These are phyloP conservation scores for Metschnikowia baotianmanensis DNA, from an alignment of 805 yeast genomes.

Conservation along the genomic window DNA sequence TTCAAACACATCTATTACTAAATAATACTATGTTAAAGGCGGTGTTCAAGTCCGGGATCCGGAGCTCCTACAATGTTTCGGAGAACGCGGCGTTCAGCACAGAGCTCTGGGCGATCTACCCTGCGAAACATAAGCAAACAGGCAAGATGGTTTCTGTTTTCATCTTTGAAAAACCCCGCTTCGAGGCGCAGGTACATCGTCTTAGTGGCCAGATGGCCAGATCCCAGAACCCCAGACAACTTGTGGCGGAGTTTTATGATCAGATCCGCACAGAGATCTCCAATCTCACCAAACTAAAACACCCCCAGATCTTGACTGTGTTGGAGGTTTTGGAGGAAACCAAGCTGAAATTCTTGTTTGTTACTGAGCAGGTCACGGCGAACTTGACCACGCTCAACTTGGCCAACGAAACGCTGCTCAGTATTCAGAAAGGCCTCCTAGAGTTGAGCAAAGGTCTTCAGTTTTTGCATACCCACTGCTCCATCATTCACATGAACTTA, in stretches of 20 bases:
- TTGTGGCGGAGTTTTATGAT: constrained; percentile 61
- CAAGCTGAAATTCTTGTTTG: constrained; percentile 73
- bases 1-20: too few species aligned
- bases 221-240: constrained; percentile 46
- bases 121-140: constrained; percentile 70
- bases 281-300: constrained; percentile 77
- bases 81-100: constrained; percentile 66
- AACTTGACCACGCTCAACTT: constrained; percentile 43
- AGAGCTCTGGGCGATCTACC: constrained; percentile 82
- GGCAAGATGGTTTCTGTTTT: constrained; percentile 76
- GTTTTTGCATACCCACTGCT: constrained; percentile 76
- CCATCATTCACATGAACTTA: constrained; percentile 71
- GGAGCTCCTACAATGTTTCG: constrained; percentile 65
- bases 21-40: constrained; percentile 52
- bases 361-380: constrained; percentile 71
- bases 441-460: constrained; percentile 76
- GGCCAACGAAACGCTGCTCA: constrained; percentile 57
- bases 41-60: constrained; percentile 57
- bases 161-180: constrained; percentile 76
- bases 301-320: constrained; percentile 80
- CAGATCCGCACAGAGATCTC: constrained; percentile 65
- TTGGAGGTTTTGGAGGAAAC: constrained; percentile 91
- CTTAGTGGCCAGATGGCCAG: constrained; percentile 31
- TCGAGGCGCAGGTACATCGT: constrained; percentile 51
- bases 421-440: constrained; percentile 78